Percentiles rank a stretch among this genome's conserved stretches.
Conservation (phyloP, 192 early-diverging fungal genomes). For the Coemansia sp. region DNA sequence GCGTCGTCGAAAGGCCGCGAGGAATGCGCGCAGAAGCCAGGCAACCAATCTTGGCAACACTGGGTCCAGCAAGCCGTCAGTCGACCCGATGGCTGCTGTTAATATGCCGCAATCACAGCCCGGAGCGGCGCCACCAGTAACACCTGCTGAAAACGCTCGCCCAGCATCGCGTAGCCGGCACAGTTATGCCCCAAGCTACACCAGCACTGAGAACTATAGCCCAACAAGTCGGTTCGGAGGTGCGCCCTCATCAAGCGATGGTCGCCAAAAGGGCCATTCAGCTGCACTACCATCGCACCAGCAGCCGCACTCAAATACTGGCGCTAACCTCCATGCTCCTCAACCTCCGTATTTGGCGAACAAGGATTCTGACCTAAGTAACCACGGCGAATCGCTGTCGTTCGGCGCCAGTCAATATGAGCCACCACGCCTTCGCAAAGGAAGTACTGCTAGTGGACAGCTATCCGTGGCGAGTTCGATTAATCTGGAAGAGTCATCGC, state of each 20-base stretch:
- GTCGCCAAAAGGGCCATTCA: slow-evolving; percentile 12
- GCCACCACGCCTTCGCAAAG: slow-evolving; percentile 47
- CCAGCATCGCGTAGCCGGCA: slow-evolving; percentile 35
- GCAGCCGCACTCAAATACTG: slow-evolving; percentile 10
- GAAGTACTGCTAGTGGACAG: slow-evolving; percentile 50
- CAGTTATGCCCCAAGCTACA: slow-evolving; percentile 41
- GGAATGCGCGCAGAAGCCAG: slow-evolving; percentile 44
- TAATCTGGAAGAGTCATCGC: slow-evolving; percentile 49
- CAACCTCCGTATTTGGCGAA: slow-evolving; percentile 25
- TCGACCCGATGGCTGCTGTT: slow-evolving; percentile 7
- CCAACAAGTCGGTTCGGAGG: slow-evolving; percentile 8
- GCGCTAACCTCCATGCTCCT: slow-evolving; percentile 13
- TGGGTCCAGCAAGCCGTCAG: slow-evolving; percentile 11
- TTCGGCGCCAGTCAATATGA: slow-evolving; percentile 54
- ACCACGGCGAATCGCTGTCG: slow-evolving; percentile 34
- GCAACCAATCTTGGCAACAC: slow-evolving; percentile 27
- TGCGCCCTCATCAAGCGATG: not conserved
- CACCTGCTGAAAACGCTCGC: slow-evolving; percentile 15
- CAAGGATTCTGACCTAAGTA: slow-evolving; percentile 26
- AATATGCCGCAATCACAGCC: not conserved
- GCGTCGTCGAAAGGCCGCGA: slow-evolving; percentile 38
- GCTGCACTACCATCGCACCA: not conserved
- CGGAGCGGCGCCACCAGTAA: not conserved
- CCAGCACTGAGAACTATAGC: slow-evolving; percentile 17
- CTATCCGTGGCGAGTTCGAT: slow-evolving; percentile 47